These are phyloP conservation scores for Fusarium zealandicum DNA, from an alignment of 2,329 filamentous ascomycete species.

Conservation along the genomic window DNA sequence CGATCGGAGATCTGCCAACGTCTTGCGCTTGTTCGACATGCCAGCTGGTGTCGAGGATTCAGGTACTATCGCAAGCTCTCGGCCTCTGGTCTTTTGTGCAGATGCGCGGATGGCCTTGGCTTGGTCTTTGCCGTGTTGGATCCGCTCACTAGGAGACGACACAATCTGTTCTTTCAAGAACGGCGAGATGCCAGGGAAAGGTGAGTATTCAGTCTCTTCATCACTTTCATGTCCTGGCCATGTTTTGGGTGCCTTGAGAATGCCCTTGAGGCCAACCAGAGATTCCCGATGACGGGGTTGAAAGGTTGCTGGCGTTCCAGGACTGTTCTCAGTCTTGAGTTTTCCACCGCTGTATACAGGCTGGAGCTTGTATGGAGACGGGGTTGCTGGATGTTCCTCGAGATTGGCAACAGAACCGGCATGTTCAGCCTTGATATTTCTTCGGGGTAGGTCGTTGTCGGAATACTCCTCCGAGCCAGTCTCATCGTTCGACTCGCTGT, in stretches of 20 bases:
- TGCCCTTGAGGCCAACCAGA: conserved; percentile 31
- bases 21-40: conserved; percentile 1
- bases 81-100: background rate
- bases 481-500: background rate
- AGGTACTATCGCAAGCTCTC: conserved; percentile 3
- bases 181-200: conserved; percentile 4
- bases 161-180: conserved; percentile 3
- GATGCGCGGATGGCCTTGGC: conserved; percentile 17
- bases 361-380: conserved; percentile 20
- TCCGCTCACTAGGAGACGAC: conserved; percentile 28
- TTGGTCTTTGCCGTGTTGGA: conserved; percentile 22
- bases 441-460: background rate
- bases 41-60: background rate
- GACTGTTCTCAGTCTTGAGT: conserved; percentile 4
- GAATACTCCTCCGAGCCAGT: background rate
- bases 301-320: conserved; percentile 16
- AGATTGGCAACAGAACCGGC: background rate
- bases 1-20: conserved; percentile 1
- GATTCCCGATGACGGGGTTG: conserved; percentile 30
- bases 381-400: background rate
- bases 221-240: background rate
- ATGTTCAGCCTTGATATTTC: background rate
- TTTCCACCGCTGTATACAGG: conserved; percentile 29
- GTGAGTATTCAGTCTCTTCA: background rate
- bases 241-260: conserved; percentile 23